These are phyloP conservation scores for Sugiyamaella valdiviana DNA, from an alignment of 805 yeast genomes.

Conservation along the genomic window DNA sequence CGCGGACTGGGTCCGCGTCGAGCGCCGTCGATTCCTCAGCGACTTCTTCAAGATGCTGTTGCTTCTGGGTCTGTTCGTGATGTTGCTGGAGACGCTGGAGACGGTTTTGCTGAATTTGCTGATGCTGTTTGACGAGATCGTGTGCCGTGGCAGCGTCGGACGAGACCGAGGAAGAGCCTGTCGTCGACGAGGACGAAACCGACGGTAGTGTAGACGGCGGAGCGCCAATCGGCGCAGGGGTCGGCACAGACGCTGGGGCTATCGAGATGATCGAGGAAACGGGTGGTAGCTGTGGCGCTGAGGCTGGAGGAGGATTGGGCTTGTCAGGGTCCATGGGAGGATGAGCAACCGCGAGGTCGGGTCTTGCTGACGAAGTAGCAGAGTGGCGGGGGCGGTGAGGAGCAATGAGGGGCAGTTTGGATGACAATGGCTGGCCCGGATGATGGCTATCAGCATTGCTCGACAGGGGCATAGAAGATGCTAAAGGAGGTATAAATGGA, in stretches of 20 bases:
- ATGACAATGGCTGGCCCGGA: not conserved
- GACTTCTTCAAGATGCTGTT: not conserved
- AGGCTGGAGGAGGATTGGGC: not conserved
- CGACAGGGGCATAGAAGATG: not conserved
- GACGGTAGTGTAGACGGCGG: not conserved
- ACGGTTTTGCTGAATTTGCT: slow-evolving; percentile 4
- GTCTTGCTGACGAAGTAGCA: not conserved
- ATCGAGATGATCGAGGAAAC: not conserved
- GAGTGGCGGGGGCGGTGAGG: not conserved
- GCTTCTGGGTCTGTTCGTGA: slow-evolving; percentile 1
- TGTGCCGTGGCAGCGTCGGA: not conserved
- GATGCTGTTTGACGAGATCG: not conserved
- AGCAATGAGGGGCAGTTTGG: not conserved
- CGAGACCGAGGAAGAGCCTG: not conserved
- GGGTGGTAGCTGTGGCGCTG: not conserved
- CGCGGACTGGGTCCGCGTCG: no score
- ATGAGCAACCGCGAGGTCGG: not conserved
- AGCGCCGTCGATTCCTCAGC: no score
- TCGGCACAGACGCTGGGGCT: not conserved
- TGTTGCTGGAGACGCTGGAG: slow-evolving; percentile 2
- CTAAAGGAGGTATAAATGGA: not conserved
- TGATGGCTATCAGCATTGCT: not conserved
- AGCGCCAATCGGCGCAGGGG: not conserved
- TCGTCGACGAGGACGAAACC: not conserved
- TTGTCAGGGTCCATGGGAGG: not conserved